Evolutionary conservation across 345 rosid species (phyloP).

Genomic region (Acer yangbiense): DNA sequence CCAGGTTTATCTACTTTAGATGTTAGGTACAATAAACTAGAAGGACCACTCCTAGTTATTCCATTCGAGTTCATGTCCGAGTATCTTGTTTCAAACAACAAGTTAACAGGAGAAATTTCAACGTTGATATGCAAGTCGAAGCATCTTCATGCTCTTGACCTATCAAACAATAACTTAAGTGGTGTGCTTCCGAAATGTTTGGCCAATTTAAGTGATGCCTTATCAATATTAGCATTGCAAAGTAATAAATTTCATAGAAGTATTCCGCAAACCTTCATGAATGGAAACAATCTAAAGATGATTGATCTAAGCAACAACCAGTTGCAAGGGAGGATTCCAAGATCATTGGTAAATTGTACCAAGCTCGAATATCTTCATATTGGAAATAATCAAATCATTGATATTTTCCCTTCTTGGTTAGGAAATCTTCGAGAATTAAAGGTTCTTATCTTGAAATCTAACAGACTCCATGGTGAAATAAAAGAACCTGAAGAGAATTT

Average conservation of each 20-base stretch:
- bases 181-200: neutral
- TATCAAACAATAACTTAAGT: neutral
- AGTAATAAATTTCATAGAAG: neutral
- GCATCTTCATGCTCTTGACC: neutral
- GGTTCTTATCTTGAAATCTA: neutral
- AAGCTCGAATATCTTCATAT: neutral
- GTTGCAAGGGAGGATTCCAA: neutral
- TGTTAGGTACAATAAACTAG: neutral
- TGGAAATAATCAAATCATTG: neutral
- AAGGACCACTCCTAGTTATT: neutral
- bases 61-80: accelerated
- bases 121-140: neutral
- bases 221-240: no score
- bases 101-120: neutral
- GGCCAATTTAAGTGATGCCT: neutral
- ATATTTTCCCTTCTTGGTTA: neutral
- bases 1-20: accelerated
- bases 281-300: neutral
- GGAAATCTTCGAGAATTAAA: neutral
- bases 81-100: neutral
- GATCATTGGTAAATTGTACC: neutral
- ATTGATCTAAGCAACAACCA: neutral
- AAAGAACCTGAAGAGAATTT: neutral
- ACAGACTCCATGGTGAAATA: neutral
- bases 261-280: neutral